These are phyloP conservation scores for Pestalotiopsis sp. DNA, from an alignment of 2,329 filamentous ascomycete genomes.

Conservation along the genomic window DNA sequence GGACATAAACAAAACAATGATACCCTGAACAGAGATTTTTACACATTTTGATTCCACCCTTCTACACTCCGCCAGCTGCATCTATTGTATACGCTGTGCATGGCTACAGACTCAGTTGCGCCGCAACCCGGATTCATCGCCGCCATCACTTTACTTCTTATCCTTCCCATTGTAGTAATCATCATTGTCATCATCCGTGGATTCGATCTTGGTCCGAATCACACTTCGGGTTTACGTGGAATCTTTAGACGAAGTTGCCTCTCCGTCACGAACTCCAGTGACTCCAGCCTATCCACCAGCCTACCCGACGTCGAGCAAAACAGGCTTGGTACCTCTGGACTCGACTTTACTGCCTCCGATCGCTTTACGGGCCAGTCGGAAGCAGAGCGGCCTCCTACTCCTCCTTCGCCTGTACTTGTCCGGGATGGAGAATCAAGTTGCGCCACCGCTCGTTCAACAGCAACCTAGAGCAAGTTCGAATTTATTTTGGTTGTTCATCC, in stretches of 20 bases:
- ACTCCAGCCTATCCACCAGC: neutral
- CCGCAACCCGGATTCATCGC: conserved; percentile 12
- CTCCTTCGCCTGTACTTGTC: neutral
- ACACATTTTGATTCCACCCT: neutral
- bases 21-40: neutral
- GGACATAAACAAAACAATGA: neutral
- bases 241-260: neutral
- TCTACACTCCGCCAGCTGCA: neutral
- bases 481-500: too few relatives aligned
- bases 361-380: neutral
- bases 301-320: neutral
- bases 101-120: neutral
- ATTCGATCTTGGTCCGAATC: conserved; percentile 8
- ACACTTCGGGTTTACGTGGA: neutral
- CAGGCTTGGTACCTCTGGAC: neutral
- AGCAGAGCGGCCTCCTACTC: neutral
- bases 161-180: neutral
- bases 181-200: conserved; percentile 10
- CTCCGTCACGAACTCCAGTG: neutral
- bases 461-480: too few relatives aligned
- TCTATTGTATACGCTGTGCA: neutral
- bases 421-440: neutral
- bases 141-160: neutral
- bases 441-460: neutral
- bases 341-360: neutral